Base-by-base conservation (phyloP, 306 rosid species). In the Corylus americana region DNA sequence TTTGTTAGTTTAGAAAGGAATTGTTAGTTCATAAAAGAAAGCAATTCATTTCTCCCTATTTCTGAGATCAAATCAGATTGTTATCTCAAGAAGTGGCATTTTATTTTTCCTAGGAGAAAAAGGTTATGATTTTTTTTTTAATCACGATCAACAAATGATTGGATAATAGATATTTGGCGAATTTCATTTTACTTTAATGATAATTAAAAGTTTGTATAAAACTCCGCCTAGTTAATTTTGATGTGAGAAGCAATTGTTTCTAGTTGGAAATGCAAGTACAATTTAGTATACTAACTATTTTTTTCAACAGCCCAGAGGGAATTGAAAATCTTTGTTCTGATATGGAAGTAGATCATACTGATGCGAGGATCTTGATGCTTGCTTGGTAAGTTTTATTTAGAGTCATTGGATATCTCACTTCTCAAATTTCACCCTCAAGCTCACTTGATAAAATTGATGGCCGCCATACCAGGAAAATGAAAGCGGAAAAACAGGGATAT, bases 331-430 rank as follows among this genome's bases (percentile, higher is more conserved):
- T 96, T 64, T 96, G 99, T 89, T 88, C 96, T 70, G 98, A 91
- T 82, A 82, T 96, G 91, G 98, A 91, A 78, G 88, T 96, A 81
- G 88, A 89, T 77, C 97, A 89, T 84, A 96, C 97, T 54, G 96
- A 96, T 89, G 92, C 90, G 78, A 90, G 99, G 88, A 87, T 96
- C 80, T 89, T 96, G 92, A 96, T 96, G 96, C 98, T 96, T 74
- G 99, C 99, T 8, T 96, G 99, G 99, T 96, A 88, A 86, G 91
- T 85, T 77, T 54, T 77, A 54, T 45, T 71, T 77, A 54, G 67
- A 70, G 42, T 76, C 45, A 44, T 67, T 74, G 68, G n/a, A 61
- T 50, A 29, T 78, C 62, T 83, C 70, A 68, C 18, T 80, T 86
- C 72, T 51, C 76, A 75, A 42, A 67, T 31, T 47, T 67, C 66